Base-by-base conservation (phyloP, 306 rosid species). In the Acacia melanoxylon region DNA sequence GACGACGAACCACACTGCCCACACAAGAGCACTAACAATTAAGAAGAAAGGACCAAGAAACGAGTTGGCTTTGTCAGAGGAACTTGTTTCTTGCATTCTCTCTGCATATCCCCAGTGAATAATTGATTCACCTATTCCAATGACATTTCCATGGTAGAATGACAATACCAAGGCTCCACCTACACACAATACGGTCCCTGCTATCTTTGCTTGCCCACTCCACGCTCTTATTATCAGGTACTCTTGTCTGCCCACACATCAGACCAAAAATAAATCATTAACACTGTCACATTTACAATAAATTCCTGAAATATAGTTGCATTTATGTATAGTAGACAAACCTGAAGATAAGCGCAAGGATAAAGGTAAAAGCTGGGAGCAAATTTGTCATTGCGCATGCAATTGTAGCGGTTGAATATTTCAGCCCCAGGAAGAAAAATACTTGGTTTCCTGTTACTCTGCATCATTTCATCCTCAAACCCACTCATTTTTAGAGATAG, bases 281-380 rank as follows among this genome's bases (percentile, higher is more conserved):
- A 61, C 5, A 62, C 37, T 62, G 37, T 29, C 46, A 16, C 3
- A 15, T 10, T 8, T 8, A 37, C 46, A 15, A 8, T 17, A 4
- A 68, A 68, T 4, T 37, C 24, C 10, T 3, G 11, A 68, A 19
- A 37, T 19, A 68, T 37, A 35, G 2, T 7, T 16, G 10, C 0
- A 67, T 8, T 37, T 20, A 22, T 68, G 31, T 77, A 46, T 46
- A 35, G 58, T 31, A 17, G 59, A 41, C 31, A 33, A 52, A 91
- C 98, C 94, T 86, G 86, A 82, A 94, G 80, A 94, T 33, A 42
- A 91, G 85, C 24, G 97, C 98, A 61, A 94, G 92, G 81, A 92
- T 19, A 66, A 92, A 87, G 46, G 98, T 94, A 84, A 91, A 89
- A 10, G 97, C 98, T 16, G 98, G 98, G 44, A 94, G 93, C 70